Evolutionary conservation across 2,329 filamentous ascomycete species (phyloP), one percentile per base, ranked within the genome.

Genomic region (Cylindrodendrum hubeiense): DNA sequence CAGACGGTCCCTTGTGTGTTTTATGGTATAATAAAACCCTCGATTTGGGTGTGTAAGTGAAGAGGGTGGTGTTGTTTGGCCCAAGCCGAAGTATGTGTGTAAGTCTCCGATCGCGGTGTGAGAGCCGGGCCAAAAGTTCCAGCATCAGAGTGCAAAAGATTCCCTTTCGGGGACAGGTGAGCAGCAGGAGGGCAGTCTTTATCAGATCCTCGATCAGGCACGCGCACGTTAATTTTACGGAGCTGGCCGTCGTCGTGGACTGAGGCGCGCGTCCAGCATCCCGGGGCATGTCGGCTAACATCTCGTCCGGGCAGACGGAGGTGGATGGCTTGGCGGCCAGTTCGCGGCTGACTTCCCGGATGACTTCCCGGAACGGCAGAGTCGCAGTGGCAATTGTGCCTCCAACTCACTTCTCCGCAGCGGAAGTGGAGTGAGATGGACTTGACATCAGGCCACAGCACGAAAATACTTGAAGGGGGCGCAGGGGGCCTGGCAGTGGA

Each of bases 241-340:
- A 57, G 34, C 58, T 30, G 28, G 12, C 44, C 43, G 58, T 52
- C 13, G 41, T 13, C 39, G 50, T 58, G 61, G 50, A 57, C 55
- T 63, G 61, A 63, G 59, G 44, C 13, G 33, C n/a, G 17, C 34
- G 30, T 53, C 15, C 33, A 59, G 26, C 30, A n/a, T 49, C 22
- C 68, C 67, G 67, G 67, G 37, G 49, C 21, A 56, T 59, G 37
- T 68, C 66, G 66, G 67, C 53, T 66, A 66, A 60, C 22, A 19
- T 10, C 17, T 47, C n/a, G 33, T 37, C 30, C 67, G 63, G 67
- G 53, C 60, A 65, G 52, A 59, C 57, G 67, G 67, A 67, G 60
- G 22, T 22, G 12, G 34, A 22, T 15, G 13, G n/a, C 52, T 47
- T 53, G 63, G 58, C 58, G 46, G 21, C 37, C 34, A 30, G 51